A percentile compares a stretch with the other conserved stretches of the same genome.
These are phyloP conservation scores for Aspergillus hiratsukae DNA, from an alignment of 2,329 filamentous ascomycete species.

Conservation along the genomic window DNA sequence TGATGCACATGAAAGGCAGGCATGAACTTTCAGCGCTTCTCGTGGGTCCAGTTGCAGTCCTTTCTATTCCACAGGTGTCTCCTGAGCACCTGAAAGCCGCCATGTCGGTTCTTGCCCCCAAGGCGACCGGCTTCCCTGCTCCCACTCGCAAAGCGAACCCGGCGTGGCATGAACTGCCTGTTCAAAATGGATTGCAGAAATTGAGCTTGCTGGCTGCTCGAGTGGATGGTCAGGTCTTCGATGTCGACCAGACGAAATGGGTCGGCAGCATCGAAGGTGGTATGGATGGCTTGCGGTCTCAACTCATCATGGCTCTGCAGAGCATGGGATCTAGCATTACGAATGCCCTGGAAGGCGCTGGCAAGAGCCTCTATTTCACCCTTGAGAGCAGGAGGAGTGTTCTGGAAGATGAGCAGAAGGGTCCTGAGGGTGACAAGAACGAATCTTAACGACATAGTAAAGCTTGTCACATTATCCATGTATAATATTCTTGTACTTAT, in stretches of 20 bases:
- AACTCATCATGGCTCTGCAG: constrained; percentile 78
- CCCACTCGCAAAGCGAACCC: constrained; percentile 72
- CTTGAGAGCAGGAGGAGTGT: constrained; percentile 76
- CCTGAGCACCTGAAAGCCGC: constrained; percentile 79
- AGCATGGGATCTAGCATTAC: constrained; percentile 73
- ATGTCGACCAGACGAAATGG: constrained; percentile 66
- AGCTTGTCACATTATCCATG: constrained; percentile 21
- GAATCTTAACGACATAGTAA: constrained; percentile 24
- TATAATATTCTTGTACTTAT: constrained; percentile 33
- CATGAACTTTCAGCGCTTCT: constrained; percentile 70
- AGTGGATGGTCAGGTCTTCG: constrained; percentile 80
- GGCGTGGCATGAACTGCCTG: constrained; percentile 71
- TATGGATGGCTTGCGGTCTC: constrained; percentile 71
- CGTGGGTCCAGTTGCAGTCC: constrained; percentile 71
- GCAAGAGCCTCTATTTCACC: constrained; percentile 80
- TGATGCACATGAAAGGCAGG: constrained; percentile 47
- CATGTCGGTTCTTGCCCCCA: constrained; percentile 71
- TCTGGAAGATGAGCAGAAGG: constrained; percentile 66
- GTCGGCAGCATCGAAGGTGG: constrained; percentile 75
- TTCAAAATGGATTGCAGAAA: constrained; percentile 81
- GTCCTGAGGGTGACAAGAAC: constrained; percentile 28
- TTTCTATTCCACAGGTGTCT: constrained; percentile 77
- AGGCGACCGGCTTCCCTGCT: constrained; percentile 67
- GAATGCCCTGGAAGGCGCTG: constrained; percentile 70
- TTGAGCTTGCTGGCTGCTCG: constrained; percentile 80